These are phyloP conservation scores for Tylopilus subfusipes DNA, from an alignment of 768 basidiomycete species.

Conservation along the genomic window DNA sequence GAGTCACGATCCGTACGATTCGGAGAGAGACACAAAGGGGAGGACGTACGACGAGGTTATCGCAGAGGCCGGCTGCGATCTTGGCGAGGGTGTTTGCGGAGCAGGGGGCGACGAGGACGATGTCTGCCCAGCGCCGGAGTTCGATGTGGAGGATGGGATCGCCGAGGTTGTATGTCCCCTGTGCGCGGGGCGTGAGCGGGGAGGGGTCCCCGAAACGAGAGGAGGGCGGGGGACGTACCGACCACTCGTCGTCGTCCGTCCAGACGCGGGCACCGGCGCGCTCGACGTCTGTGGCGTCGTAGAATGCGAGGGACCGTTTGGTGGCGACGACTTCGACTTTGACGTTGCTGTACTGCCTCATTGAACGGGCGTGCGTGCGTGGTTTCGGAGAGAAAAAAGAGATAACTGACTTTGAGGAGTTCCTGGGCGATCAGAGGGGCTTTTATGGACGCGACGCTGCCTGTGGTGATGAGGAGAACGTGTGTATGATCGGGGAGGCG, in stretches of 20 bases:
- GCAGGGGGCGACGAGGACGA: constrained; percentile 93
- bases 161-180: constrained; percentile 75
- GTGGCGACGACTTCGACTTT: constrained; percentile 84
- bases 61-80: constrained; percentile 83
- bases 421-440: constrained; percentile 83
- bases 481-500: constrained; percentile 39
- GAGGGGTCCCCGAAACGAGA: no score
- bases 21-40: no score
- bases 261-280: constrained; percentile 63
- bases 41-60: constrained; percentile 72
- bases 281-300: constrained; percentile 49
- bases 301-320: constrained; percentile 75
- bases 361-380: neutral
- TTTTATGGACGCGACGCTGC: constrained; percentile 96
- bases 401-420: constrained; percentile 59
- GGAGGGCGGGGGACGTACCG: constrained; percentile 43
- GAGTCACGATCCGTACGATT: no score
- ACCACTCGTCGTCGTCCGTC: constrained; percentile 93
- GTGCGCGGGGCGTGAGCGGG: neutral
- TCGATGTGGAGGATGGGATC: constrained; percentile 97
- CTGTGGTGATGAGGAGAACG: constrained; percentile 82
- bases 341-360: constrained; percentile 65
- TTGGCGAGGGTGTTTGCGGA: constrained; percentile 97
- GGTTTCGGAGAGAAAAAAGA: neutral
- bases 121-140: constrained; percentile 89